Percentiles rank a stretch among this genome's conserved stretches.
Conservation (phyloP, 768 basidiomycete genomes). For the Mycena alexandri region DNA sequence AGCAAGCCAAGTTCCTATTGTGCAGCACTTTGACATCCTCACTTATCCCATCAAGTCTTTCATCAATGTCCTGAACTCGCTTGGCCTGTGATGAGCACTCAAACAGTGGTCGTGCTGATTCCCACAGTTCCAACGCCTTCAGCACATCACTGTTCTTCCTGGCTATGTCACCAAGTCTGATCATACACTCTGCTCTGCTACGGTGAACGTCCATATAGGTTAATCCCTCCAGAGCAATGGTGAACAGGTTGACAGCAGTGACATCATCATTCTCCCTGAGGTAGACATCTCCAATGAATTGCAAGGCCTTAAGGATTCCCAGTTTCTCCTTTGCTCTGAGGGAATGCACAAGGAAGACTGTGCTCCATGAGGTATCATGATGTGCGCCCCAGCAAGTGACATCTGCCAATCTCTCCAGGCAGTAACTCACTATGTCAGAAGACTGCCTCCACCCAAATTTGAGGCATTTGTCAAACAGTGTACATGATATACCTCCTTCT, state of each 20-base stretch:
- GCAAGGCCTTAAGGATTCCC: not conserved
- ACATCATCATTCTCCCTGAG: not conserved
- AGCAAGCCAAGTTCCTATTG: too few species aligned
- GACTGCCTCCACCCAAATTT: too few species aligned
- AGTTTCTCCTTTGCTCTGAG: not conserved
- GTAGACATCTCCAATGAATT: not conserved
- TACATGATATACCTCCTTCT: not conserved
- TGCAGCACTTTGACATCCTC: too few species aligned
- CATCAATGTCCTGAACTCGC: too few species aligned
- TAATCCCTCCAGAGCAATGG: not conserved
- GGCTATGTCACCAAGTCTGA: not conserved
- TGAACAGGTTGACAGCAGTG: not conserved
- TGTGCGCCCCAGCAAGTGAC: not conserved
- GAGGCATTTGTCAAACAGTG: not conserved
- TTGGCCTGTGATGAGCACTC: not conserved
- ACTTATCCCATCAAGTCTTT: too few species aligned
- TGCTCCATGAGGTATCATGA: not conserved
- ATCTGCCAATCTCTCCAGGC: not conserved
- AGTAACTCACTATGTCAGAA: not conserved
- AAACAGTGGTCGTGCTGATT: not conserved
- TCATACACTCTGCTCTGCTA: not conserved
- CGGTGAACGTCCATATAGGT: not conserved
- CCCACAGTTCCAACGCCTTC: not conserved
- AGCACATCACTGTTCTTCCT: not conserved
- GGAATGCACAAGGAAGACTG: not conserved